Evolutionary conservation across 2,329 filamentous ascomycete genomes (phyloP), one percentile per base, ranked within the genome.

Genomic region (Fusarium ramigenum): DNA sequence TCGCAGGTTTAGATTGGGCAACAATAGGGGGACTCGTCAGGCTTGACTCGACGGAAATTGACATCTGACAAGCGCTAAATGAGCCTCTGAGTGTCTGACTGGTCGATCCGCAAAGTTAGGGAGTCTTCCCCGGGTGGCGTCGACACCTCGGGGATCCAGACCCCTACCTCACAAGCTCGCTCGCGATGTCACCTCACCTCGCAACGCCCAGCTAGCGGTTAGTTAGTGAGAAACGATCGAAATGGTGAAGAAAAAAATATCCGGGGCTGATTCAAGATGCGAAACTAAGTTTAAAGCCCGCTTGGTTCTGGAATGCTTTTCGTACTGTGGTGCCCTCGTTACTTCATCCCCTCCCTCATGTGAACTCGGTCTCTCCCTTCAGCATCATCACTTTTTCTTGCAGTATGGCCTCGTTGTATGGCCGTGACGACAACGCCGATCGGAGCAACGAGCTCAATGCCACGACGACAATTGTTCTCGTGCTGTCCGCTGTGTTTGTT

Each of bases 391-490:
- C 18, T 37, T 44, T 18, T 7, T 15, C 14, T 30, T 23, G n/a
- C 14, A 52, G 21, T 15, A 58, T 58, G 56, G 23, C 19, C 37
- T 25, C 23, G 58, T 9, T 25, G 28, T 23, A 59, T 60, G 53
- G 36, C n/a, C 47, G 47, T n/a, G 47, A 23, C 3, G 25, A n/a
- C 2, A 8, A 40, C 19, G 32, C 56, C 15, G 64, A 72, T 25
- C 63, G 69, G 28, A 58, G 63, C 46, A 23, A 14, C 12, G 69
- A 72, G 43, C 58, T 72, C 9, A 54, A 23, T 15, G 44, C 19
- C 12, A 40, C 69, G 4, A 72, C 69, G n/a, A 72, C 69, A 1
- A 14, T 65, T 7, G 63, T 72, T 1, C 42, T 72, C 2, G 43
- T 72, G 0, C 50, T 72, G 16, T 50, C 69, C 2, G 54, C 19